These are phyloP conservation scores for Neurospora terricola DNA, from an alignment of 495 filamentous ascomycete genomes.

Conservation along the genomic window DNA sequence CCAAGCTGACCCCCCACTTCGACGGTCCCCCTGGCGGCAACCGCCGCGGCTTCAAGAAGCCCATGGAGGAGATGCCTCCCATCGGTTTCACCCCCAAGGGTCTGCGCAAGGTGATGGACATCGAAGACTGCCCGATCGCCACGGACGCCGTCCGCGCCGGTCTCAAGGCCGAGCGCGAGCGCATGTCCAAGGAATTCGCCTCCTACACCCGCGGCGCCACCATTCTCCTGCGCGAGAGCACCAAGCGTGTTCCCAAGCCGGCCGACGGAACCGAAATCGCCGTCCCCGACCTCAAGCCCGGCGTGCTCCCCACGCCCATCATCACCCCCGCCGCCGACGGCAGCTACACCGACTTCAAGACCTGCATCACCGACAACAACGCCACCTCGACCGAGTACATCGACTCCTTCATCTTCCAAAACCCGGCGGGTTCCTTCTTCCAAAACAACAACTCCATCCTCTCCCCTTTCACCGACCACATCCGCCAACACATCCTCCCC, in stretches of 20 bases:
- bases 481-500: conserved; percentile 69
- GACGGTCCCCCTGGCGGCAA: conserved; percentile 50
- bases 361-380: conserved; percentile 77
- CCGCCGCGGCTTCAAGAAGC: conserved; percentile 27
- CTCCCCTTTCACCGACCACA: conserved; percentile 78
- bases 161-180: conserved; percentile 59
- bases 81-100: conserved; percentile 90
- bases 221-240: conserved; percentile 78
- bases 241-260: conserved; percentile 52
- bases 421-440: conserved; percentile 90
- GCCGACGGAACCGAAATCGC: conserved; percentile 17
- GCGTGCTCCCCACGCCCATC: conserved; percentile 10
- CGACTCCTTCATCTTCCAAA: conserved; percentile 74
- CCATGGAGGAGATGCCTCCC: conserved; percentile 49
- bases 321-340: conserved; percentile 22
- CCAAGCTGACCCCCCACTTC: conserved; percentile 94
- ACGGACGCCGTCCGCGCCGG: conserved; percentile 74
- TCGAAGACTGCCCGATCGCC: conserved; percentile 94
- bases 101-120: conserved; percentile 64
- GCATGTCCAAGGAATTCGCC: conserved; percentile 56
- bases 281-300: conserved; percentile 3
- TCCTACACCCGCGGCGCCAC: conserved; percentile 78
- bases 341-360: conserved; percentile 63
- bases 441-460: conserved; percentile 99
- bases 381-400: conserved; percentile 76